Evolutionary conservation across 306 rosid genomes (phyloP).

Genomic region (Luffa aegyptiaca): DNA sequence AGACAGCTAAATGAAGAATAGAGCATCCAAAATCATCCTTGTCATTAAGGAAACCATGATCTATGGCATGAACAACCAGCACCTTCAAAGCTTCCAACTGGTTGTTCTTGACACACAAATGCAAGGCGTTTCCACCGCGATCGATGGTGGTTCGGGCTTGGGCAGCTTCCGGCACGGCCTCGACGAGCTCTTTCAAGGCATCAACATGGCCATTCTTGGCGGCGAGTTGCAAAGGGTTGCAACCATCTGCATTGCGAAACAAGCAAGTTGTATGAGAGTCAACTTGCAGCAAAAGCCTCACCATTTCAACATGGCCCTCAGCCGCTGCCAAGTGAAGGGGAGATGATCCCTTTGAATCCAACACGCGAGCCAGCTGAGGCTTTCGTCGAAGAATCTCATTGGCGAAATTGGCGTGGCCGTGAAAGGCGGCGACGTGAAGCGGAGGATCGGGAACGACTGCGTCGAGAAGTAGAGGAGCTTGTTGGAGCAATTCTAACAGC

Average conservation of each 20-base stretch:
- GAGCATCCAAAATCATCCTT: slow-evolving; percentile 20
- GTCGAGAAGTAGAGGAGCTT: slow-evolving; percentile 17
- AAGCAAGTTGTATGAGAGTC: background rate
- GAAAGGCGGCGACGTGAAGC: slow-evolving; percentile 19
- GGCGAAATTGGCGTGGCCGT: slow-evolving; percentile 9
- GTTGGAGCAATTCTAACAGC: slow-evolving; percentile 14
- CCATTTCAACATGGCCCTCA: slow-evolving; percentile 12
- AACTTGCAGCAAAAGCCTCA: slow-evolving; percentile 6
- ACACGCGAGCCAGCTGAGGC: slow-evolving; percentile 17
- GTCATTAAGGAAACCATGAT: slow-evolving; percentile 5
- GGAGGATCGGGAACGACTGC: slow-evolving; percentile 14
- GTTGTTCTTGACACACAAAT: slow-evolving; percentile 20
- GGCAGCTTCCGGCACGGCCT: slow-evolving; percentile 9
- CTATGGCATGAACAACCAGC: slow-evolving; percentile 10
- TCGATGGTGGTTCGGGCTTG: slow-evolving; percentile 12
- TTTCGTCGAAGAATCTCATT: slow-evolving; percentile 12
- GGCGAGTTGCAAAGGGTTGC: slow-evolving; percentile 22
- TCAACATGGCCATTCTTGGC: slow-evolving; percentile 19
- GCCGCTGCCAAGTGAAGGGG: slow-evolving; percentile 23
- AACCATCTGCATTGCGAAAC: slow-evolving; percentile 20
- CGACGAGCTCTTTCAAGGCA: slow-evolving; percentile 13
- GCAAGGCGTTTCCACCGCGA: slow-evolving; percentile 19
- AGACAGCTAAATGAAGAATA: slow-evolving; percentile 23
- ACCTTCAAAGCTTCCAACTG: slow-evolving; percentile 19
- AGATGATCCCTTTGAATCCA: slow-evolving; percentile 16